Evolutionary conservation across 768 basidiomycete species (phyloP), one percentile per base, ranked within the genome.

Genomic region (Guyanaporus albipodus): DNA sequence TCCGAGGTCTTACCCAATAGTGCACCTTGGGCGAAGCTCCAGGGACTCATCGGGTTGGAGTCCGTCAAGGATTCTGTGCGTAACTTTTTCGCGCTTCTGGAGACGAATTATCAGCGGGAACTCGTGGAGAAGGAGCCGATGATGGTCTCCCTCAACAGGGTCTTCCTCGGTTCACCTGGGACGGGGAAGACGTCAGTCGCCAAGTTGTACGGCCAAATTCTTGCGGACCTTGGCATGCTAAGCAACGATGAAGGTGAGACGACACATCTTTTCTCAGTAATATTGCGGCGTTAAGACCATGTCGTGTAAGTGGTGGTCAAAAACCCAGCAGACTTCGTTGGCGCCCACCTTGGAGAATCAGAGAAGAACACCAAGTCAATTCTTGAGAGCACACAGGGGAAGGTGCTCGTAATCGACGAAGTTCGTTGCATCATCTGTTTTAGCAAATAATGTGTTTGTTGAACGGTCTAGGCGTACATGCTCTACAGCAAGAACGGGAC

Each of bases 141-240:
- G 14, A 63, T 72, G 39, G 49, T 79, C 12, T 77, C 81, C 11
- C 72, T 86, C 47, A 85, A 87, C 48, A 75, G 80, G 11, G 77
- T 81, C 1, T 84, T 87, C 62, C 57, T 83, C 8, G 85, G 85
- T 5, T 77, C 78, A 4, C 85, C 85, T 8, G 85, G 85, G 2
- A 85, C 82, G 0, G 85, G 84, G 0, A 87, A 87, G 58, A 86
- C 85, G 4, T 78, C 83, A 0, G 85, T 87, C 0, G 84, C 81
- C 4, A 79, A 77, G 54, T 56, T 84, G 11, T 86, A 87, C 47
- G 85, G 85, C 0, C 73, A 74, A 47, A 78, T 86, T 44, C 60
- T 87, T 3, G 74, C 74, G 0, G 81, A 85, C 42, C 60, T 87
- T 0, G 77, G 77, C 4, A 61, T 87, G 34, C 60, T 87, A n/a